A percentile compares a stretch with the other conserved stretches of the same genome.
Evolutionary conservation across 345 rosid genomes (phyloP).

Genomic region (Rhizophora mangle): DNA sequence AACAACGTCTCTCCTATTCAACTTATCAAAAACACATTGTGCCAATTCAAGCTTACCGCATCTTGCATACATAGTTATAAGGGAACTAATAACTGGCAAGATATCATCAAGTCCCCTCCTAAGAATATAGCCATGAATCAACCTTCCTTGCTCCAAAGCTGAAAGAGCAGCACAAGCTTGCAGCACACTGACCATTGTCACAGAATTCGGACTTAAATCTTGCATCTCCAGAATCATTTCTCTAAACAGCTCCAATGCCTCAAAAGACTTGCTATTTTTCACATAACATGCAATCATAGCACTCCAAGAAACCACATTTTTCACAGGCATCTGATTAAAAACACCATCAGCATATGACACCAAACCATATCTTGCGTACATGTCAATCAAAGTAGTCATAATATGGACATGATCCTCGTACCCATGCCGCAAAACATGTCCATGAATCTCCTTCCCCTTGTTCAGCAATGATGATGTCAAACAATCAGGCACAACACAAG

Average conservation of each 20-base stretch:
- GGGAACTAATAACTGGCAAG: constrained; percentile 27
- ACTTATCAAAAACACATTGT: constrained; percentile 19
- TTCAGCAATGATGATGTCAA: constrained; percentile 28
- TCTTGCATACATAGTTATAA: constrained; percentile 29
- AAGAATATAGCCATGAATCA: constrained; percentile 39
- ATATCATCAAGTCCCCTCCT: constrained; percentile 26
- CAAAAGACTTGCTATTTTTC: constrained; percentile 16
- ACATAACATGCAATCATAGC: constrained; percentile 31
- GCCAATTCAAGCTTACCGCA: constrained; percentile 28
- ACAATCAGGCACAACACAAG: constrained; percentile 64
- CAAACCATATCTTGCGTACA: constrained; percentile 27
- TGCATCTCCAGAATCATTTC: constrained; percentile 22
- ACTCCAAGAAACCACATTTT: constrained; percentile 35
- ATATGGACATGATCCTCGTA: constrained; percentile 52
- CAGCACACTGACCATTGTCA: constrained; percentile 35
- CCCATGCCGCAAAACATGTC: constrained; percentile 57
- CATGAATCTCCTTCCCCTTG: constrained; percentile 83
- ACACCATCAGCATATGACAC: constrained; percentile 17
- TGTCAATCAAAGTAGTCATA: constrained; percentile 36
- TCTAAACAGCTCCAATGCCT: constrained; percentile 28
- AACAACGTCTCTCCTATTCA: constrained; percentile 24
- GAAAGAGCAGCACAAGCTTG: constrained; percentile 43
- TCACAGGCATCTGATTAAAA: constrained; percentile 26
- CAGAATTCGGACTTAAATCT: constrained; percentile 27
- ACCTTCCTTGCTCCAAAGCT: constrained; percentile 40